Conservation (phyloP, 257 asterid genomes). For the Nicotiana tomentosiformis region DNA sequence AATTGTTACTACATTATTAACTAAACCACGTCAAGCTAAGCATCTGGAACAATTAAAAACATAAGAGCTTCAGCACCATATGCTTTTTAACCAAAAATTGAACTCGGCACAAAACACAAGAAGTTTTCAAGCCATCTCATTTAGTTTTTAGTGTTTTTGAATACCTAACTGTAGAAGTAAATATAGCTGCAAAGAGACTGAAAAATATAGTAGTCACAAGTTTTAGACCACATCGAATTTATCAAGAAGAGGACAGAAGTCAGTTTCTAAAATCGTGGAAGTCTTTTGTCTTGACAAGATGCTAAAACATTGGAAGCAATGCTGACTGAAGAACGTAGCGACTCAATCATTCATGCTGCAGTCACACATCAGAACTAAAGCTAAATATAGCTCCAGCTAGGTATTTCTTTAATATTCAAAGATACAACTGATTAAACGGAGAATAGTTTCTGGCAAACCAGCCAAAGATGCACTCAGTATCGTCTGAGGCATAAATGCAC, state of each 20-base stretch:
- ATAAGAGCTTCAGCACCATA: neutral
- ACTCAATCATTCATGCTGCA: neutral
- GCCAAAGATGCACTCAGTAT: neutral
- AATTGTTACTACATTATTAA: neutral
- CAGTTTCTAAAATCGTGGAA: neutral
- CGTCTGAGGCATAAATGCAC: neutral
- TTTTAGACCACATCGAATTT: neutral
- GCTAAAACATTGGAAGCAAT: neutral
- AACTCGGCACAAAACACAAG: neutral
- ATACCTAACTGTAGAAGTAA: neutral
- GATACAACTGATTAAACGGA: neutral
- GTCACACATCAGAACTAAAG: neutral
- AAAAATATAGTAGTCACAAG: neutral
- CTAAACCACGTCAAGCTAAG: neutral
- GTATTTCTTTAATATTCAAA: neutral
- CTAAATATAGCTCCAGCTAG: neutral
- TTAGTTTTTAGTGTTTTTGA: neutral
- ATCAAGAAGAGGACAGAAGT: neutral
- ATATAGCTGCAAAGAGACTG: neutral
- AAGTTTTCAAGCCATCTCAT: neutral
- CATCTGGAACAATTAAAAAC: neutral
- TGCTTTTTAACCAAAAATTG: slow-evolving; percentile 1
- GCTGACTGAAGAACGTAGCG: neutral
- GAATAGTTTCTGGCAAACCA: neutral
- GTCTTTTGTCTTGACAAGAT: neutral